Base-by-base conservation (phyloP, 176 grass and related monocot genomes). In the Bolboschoenus planiculmis region DNA sequence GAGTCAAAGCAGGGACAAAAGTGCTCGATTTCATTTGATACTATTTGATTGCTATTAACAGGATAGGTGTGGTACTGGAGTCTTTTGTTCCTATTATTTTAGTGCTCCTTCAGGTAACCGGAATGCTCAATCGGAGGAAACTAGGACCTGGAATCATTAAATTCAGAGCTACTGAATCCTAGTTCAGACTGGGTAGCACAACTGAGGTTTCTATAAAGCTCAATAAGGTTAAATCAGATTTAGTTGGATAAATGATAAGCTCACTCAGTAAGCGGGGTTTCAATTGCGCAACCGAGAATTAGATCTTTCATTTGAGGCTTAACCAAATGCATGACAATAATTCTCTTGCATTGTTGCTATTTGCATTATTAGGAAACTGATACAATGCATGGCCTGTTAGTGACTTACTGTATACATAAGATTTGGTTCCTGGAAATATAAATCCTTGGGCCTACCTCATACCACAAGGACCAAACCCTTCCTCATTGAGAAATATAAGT, bases 401-500 rank as follows among this genome's bases (percentile, higher is more conserved):
- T 37, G 34, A 39, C 34, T 36, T 66, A 20, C 36, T 71, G 36
- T 34, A 71, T 1, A 63, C 60, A 63, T 63, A 34, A 33, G 60
- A 34, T 15, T 33, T 1, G 5, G 56, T 33, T 10, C 59, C 27
- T 31, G 26, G 24, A 58, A 58, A 24, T 10, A 26, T 4, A 24
- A 30, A 30, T 31, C 3, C 0, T 33, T 0, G 11, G 60, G 60
- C 60, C 3, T 1, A 47, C 23, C 21, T 48, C 63, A 27, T 48
- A 48, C 21, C 35, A 30, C 5, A 23, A 44, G 88, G 1, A 93
- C 87, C 89, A 93, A 79, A 53, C 3, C 30, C 53, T 3, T 46
- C 40, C 75, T 82, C 33, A 53, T 15, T n/a, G 29, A 48, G 14
- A 34, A 73, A 26, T 36, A 43, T 27, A 62, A 46, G 8, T 70